A percentile compares a stretch with the other conserved stretches of the same genome.
Evolutionary conservation across 2,329 filamentous ascomycete species (phyloP).

Genomic region (Aspergillus ustus): DNA sequence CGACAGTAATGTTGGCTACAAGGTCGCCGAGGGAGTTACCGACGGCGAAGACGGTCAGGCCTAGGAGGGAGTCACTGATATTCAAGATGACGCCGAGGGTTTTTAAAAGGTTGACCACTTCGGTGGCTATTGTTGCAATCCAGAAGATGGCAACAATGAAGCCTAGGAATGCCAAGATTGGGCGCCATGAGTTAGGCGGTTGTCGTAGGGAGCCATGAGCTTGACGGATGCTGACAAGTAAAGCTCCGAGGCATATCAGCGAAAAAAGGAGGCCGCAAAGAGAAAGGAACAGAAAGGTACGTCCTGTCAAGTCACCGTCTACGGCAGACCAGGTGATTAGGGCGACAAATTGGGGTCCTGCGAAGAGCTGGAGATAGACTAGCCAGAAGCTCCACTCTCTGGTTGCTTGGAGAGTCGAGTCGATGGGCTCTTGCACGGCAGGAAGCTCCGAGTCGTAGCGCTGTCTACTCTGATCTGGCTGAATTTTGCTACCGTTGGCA

Average conservation of each 20-base stretch:
- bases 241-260: slow-evolving; percentile 65
- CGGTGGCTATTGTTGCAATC: slow-evolving; percentile 94
- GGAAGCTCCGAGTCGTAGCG: slow-evolving; percentile 48
- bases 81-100: slow-evolving; percentile 87
- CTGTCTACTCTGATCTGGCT: slow-evolving; percentile 18
- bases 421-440: slow-evolving; percentile 29
- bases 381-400: slow-evolving; percentile 91
- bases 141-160: slow-evolving; percentile 92
- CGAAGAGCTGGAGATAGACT: slow-evolving; percentile 80
- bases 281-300: slow-evolving; percentile 60
- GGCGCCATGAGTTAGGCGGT: slow-evolving; percentile 71
- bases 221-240: slow-evolving; percentile 68
- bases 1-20: slow-evolving; percentile 92
- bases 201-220: slow-evolving; percentile 52
- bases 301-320: slow-evolving; percentile 59
- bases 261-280: slow-evolving; percentile 72
- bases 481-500: slow-evolving; percentile 24
- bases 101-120: slow-evolving; percentile 94
- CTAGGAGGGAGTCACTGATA: slow-evolving; percentile 93
- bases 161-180: slow-evolving; percentile 81
- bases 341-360: slow-evolving; percentile 81
- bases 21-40: slow-evolving; percentile 94
- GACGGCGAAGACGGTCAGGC: slow-evolving; percentile 93
- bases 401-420: slow-evolving; percentile 31
- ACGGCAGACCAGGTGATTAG: slow-evolving; percentile 68